Base-by-base conservation (phyloP, 108 stramenopile species). In the Aurantiochytrium sp. region DNA sequence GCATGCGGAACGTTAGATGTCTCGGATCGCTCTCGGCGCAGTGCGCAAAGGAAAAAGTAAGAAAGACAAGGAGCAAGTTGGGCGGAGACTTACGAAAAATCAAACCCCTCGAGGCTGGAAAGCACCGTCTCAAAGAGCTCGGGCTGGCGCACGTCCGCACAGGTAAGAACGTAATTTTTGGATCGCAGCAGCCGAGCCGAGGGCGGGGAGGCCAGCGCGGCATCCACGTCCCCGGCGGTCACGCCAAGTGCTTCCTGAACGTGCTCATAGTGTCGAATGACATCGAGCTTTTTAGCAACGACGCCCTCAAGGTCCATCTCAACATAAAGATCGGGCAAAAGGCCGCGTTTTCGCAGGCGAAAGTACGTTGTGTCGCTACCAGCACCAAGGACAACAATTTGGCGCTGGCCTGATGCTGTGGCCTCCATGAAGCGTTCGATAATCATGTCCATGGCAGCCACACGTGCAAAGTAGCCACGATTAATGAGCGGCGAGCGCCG, bases 261-360 rank as follows among this genome's bases (percentile, higher is more conserved):
- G 51, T 83, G 76, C 0, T 55, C 10, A 35, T 83, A 53, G 16
- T 83, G 45, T 6, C 4, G 49, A 18, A 83, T 47, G 23, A 83
- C 76, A 0, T 47, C 76, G 49, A 83, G 76, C 76, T 83, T 83
- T 53, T 83, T 83, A 18, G 10, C 12, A 12, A 83, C 76, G 28
- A 83, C 76, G n/a, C 76, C 76, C 51, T 83, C 51, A 18, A 83
- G 51, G 23, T 83, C 76, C 76, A 83, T 53, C 28, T 83, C 76
- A 6, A 83, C 76, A 23, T 83, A 83, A 2, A 53, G 45, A 23
- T 53, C 45, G 12, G 76, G 76, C 4, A 53, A 18, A 23, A 47
- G 0, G 19, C 51, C 76, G 10, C 51, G 49, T 16, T 83, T 83
- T 23, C 23, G 76, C n/a, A 87, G 14, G 14, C 87, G 53, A 5